Conservation (phyloP, 768 basidiomycete species). For the Suillus discolor region DNA sequence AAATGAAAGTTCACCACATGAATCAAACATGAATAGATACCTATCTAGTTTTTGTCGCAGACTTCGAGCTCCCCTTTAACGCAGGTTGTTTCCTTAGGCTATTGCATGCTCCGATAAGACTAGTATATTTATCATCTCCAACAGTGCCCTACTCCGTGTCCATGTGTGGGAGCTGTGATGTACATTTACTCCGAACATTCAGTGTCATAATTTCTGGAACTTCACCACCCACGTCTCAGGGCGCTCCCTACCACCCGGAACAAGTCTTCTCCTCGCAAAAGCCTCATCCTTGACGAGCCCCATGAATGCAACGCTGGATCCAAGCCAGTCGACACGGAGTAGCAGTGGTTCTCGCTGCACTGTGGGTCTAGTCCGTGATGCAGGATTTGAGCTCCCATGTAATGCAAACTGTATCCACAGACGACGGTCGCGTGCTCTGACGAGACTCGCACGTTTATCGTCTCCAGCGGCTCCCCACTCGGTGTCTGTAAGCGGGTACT, state of each 20-base stretch:
- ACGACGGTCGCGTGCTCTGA: conserved; percentile 6
- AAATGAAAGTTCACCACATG: too few relatives aligned
- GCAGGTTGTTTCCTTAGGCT: not conserved
- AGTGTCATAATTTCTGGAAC: not conserved
- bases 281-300: conserved; percentile 8
- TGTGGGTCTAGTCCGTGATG: not conserved
- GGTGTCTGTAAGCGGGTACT: conserved; percentile 3
- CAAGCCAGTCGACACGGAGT: conserved; percentile 17
- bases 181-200: not conserved
- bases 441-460: not conserved
- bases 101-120: conserved; percentile 4
- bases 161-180: conserved; percentile 5
- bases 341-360: not conserved
- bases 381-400: not conserved
- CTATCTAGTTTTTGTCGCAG: too few relatives aligned
- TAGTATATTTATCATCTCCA: conserved; percentile 2
- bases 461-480: conserved; percentile 11
- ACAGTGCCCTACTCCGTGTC: conserved; percentile 5
- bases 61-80: not conserved
- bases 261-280: conserved; percentile 6
- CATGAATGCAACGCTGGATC: conserved; percentile 4
- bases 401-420: not conserved
- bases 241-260: conserved; percentile 1
- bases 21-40: too few relatives aligned
- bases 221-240: too few relatives aligned